Evolutionary conservation across 441 rosid species (phyloP).

Genomic region (Erodium texanum): DNA sequence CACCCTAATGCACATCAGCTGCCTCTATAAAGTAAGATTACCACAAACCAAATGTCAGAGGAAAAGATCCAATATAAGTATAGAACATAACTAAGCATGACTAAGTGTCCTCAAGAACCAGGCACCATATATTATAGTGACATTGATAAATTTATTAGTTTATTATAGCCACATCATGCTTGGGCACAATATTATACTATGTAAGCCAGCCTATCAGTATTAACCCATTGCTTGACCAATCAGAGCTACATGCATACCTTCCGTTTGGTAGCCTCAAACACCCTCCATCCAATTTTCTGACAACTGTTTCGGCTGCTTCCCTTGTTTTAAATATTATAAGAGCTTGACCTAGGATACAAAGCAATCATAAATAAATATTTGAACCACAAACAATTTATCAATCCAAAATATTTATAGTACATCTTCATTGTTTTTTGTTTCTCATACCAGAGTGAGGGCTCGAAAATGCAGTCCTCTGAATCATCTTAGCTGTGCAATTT

Average conservation of each 20-base stretch:
- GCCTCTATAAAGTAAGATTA: constrained; percentile 7
- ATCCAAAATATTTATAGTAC: not conserved
- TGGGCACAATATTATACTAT: not conserved
- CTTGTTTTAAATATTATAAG: constrained; percentile 51
- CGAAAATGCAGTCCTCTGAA: constrained; percentile 37
- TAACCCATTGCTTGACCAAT: not conserved
- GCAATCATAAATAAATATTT: constrained; percentile 16
- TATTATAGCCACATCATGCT: not conserved
- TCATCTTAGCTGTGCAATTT: constrained; percentile 60
- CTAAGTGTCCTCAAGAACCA: too few species aligned
- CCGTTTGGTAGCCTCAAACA: constrained; percentile 70
- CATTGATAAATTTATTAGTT: too few species aligned
- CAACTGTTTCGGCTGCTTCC: constrained; percentile 49
- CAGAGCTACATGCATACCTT: constrained; percentile 40
- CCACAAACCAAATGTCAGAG: not conserved
- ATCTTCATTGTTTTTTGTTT: not conserved
- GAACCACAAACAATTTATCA: constrained; percentile 6
- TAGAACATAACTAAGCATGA: too few species aligned
- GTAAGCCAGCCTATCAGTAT: not conserved
- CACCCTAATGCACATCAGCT: constrained; percentile 1
- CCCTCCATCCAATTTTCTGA: constrained; percentile 40
- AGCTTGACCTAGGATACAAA: constrained; percentile 57
- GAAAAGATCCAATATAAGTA: too few species aligned
- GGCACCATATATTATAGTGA: too few species aligned
- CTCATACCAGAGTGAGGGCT: constrained; percentile 50